Percentiles rank a stretch among this genome's conserved stretches.
phyloP scores from a whole-genome alignment of 371 early-diverging fungal genomes.

The Mortierella sp. region DNA sequence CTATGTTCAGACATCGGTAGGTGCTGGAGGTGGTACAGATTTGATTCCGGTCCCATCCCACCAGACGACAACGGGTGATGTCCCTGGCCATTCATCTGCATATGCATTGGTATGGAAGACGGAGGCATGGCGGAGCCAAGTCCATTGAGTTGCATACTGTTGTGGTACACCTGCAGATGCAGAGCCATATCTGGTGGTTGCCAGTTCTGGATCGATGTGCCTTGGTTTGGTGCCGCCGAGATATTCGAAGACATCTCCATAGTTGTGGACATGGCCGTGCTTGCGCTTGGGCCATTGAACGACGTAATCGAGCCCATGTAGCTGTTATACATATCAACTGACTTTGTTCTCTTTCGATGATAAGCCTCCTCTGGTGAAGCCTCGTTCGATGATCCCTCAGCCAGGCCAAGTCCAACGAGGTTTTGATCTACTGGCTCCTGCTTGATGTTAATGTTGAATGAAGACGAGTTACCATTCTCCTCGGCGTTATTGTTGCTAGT shows the following conservation, averaged over 20 bases:
- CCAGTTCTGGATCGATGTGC: constrained; percentile 47
- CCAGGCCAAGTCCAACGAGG: constrained; percentile 35
- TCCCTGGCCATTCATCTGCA: constrained; percentile 34
- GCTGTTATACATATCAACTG: constrained; percentile 51
- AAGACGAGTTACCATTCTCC: constrained; percentile 2
- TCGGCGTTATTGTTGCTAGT: constrained; percentile 8
- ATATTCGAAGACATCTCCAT: constrained; percentile 23
- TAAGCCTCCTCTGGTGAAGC: constrained; percentile 30
- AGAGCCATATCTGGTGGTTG: constrained; percentile 53
- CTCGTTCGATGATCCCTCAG: constrained; percentile 4
- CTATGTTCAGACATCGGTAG: constrained; percentile 22
- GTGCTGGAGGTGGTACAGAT: constrained; percentile 25
- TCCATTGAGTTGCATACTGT: constrained; percentile 37
- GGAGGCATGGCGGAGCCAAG: constrained; percentile 34
- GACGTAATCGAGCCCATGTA: constrained; percentile 28
- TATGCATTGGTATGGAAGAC: constrained; percentile 28
- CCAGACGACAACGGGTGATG: constrained; percentile 22
- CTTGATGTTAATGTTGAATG: constrained; percentile 15
- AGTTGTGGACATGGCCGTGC: constrained; percentile 2
- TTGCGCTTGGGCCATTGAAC: constrained; percentile 14
- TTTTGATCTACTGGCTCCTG: constrained; percentile 30
- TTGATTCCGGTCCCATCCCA: constrained; percentile 17
- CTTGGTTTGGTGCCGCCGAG: constrained; percentile 15
- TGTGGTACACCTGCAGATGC: constrained; percentile 42
- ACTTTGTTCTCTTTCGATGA: constrained; percentile 53